Base-by-base conservation (phyloP, 257 asterid species). In the Asclepias syriaca region DNA sequence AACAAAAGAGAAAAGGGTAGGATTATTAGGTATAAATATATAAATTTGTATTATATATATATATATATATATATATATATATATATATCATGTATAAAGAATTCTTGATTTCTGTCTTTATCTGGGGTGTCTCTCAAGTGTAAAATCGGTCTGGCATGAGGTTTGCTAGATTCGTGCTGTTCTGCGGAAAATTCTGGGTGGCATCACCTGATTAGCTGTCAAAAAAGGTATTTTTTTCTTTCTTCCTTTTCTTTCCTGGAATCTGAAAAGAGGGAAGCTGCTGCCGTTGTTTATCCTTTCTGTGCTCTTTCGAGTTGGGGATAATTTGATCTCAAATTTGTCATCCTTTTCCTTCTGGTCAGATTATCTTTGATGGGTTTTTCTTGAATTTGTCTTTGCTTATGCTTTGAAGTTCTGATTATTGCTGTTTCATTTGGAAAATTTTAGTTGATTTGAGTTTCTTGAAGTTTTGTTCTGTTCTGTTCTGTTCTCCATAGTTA, bases 251-350 rank as follows among this genome's bases (percentile, higher is more conserved):
- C 37, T 22, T 53, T 7, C 75, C 77, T 34, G n/a, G 55, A 69
- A n/a, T 10, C 39, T 3, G 9, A 71, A 64, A 56, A 54, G 76
- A 54, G 76, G 76, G 51, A 63, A 53, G 54, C 39, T 70, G 6
- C 40, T 48, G 43, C 39, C 6, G 9, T 1, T 7, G 8, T 40
- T 65, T 64, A 66, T 18, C 70, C 68, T 73, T 72, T 40, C 45
- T 32, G 59, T 46, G 73, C 82, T 40, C 77, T 50, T 74, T 74
- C 82, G 39, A 3, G 48, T 24, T 0, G 48, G 68, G 73, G 73
- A 77, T 77, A 43, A 45, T 66, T 49, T 80, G 68, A 79, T 80
- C 85, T 63, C 65, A 39, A 81, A 86, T 88, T 89, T 82, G 79
- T 74, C 75, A 68, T 56, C 75, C 80, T 72, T 75, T 32, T 74